Conservation (phyloP, 176 grass and related monocot genomes). For the Coix lacrymajobi region DNA sequence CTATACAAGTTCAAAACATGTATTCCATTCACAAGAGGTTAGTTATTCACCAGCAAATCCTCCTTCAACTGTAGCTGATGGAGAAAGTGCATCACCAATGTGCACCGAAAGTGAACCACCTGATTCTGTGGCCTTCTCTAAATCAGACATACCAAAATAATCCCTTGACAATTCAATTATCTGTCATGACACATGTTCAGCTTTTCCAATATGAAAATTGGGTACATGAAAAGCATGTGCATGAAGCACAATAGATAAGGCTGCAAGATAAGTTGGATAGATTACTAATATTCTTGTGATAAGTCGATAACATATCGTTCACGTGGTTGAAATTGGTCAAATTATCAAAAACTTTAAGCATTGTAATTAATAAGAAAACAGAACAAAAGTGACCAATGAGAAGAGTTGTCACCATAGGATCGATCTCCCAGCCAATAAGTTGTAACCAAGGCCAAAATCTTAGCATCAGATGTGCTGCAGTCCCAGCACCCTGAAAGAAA, state of each 20-base stretch:
- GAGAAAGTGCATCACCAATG: constrained; percentile 88
- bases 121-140: constrained; percentile 65
- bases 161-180: constrained; percentile 83
- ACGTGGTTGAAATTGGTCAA: neutral
- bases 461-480: constrained; percentile 71
- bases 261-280: neutral
- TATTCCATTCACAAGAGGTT: constrained; percentile 19
- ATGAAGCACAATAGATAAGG: neutral
- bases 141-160: constrained; percentile 83
- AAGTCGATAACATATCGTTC: neutral
- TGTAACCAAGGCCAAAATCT: constrained; percentile 72
- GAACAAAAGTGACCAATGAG: neutral
- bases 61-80: constrained; percentile 67
- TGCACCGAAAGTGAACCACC: constrained; percentile 75
- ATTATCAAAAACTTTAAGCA: neutral
- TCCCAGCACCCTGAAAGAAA: constrained; percentile 68
- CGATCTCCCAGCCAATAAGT: constrained; percentile 90
- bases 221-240: neutral
- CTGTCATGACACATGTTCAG: constrained; percentile 34
- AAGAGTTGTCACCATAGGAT: constrained; percentile 54
- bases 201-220: constrained; percentile 14
- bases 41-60: constrained; percentile 73
- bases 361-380: neutral
- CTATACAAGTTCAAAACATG: neutral
- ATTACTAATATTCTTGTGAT: neutral